A percentile compares a stretch with the other conserved stretches of the same genome.
Conservation (phyloP, 2,329 filamentous ascomycete species). For the Pseudogymnoascus sp. region DNA sequence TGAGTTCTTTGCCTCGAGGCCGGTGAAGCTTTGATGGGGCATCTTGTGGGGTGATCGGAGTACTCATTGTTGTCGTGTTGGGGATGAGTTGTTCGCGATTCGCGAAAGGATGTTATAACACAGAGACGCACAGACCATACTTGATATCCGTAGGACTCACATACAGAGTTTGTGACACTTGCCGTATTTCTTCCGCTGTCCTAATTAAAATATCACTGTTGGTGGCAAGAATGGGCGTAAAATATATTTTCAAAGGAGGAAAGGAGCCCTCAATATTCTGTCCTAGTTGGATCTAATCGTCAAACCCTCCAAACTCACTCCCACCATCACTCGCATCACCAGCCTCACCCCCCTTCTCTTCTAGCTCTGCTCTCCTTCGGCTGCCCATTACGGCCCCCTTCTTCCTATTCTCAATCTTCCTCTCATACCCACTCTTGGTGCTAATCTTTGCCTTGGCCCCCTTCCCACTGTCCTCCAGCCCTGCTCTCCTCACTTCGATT, state of each 20-base stretch:
- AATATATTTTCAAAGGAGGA: background rate
- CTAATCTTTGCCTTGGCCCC: slow-evolving; percentile 55
- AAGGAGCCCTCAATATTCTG: background rate
- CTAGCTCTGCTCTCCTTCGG: slow-evolving; percentile 40
- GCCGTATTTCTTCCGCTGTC: background rate
- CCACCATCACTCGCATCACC: slow-evolving; percentile 19
- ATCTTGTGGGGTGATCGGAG: background rate
- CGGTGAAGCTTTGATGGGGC: background rate
- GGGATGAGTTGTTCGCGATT: background rate
- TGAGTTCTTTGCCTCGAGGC: background rate
- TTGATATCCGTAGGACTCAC: background rate
- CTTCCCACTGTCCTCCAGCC: slow-evolving; percentile 29
- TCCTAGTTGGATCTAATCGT: slow-evolving; percentile 28
- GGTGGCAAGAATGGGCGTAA: background rate
- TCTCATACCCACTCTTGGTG: slow-evolving; percentile 70
- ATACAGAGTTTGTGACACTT: background rate
- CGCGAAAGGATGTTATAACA: background rate
- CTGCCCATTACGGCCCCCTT: slow-evolving; percentile 56
- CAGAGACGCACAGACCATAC: background rate
- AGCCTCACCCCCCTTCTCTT: slow-evolving; percentile 29
- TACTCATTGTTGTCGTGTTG: background rate
- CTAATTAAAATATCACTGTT: background rate
- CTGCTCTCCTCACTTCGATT: slow-evolving; percentile 59
- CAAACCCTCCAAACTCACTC: slow-evolving; percentile 42
- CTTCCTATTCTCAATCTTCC: slow-evolving; percentile 59